These are phyloP conservation scores for Sphagnum magellanicum DNA, from an alignment of 228 moss, liverwort and hornwort species.

Conservation along the genomic window DNA sequence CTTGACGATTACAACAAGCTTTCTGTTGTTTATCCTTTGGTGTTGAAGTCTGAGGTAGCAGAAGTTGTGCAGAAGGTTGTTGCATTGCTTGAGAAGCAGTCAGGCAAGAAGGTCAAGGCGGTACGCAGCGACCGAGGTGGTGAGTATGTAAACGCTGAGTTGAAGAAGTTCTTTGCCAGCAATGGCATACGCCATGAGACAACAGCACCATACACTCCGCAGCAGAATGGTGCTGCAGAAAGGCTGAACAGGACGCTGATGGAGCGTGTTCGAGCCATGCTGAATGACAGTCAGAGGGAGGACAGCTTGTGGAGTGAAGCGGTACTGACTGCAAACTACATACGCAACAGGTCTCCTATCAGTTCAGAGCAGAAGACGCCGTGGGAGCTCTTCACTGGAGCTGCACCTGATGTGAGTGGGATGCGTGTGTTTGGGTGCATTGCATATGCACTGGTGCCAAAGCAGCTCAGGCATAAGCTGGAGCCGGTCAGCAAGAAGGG, in stretches of 20 bases:
- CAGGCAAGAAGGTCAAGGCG: background rate
- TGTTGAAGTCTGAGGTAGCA: background rate
- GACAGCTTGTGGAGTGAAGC: background rate
- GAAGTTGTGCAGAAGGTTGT: background rate
- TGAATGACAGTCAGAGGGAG: background rate
- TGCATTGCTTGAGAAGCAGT: too few species aligned
- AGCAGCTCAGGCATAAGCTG: background rate
- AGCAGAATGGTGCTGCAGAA: background rate
- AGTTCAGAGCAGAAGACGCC: background rate
- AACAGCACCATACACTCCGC: background rate
- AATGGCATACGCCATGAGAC: background rate
- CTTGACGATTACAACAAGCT: background rate
- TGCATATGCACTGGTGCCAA: constrained; percentile 1
- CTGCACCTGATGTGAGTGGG: background rate
- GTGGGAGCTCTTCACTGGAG: background rate
- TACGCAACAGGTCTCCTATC: background rate
- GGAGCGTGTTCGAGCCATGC: background rate
- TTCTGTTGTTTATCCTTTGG: background rate
- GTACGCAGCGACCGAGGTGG: background rate
- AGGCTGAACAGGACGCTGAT: background rate
- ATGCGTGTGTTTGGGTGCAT: background rate
- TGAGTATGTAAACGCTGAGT: background rate
- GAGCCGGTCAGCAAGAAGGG: background rate
- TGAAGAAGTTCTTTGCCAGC: background rate
- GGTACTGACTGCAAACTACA: background rate